Evolutionary conservation across 768 basidiomycete genomes (phyloP).

Genomic region (Tephrocybe sp.): DNA sequence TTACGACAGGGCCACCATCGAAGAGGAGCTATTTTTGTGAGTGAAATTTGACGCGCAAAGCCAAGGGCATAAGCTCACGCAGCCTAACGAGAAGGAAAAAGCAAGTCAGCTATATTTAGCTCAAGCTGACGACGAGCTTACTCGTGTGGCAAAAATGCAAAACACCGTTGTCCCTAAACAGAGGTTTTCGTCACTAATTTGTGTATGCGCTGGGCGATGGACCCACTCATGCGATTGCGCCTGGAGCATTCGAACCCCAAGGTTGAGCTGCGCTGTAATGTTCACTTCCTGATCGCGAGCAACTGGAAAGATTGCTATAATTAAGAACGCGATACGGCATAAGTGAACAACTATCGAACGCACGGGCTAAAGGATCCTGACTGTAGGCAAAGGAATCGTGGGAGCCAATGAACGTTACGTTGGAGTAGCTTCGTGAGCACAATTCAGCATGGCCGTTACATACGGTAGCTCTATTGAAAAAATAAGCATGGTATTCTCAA

Average conservation of each 20-base stretch:
- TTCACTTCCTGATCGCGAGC: constrained; percentile 35
- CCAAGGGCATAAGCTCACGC: constrained; percentile 22
- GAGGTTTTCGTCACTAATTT: not conserved
- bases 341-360: constrained; percentile 12
- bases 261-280: constrained; percentile 27
- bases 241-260: constrained; percentile 15
- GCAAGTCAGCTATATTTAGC: not conserved
- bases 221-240: constrained; percentile 27
- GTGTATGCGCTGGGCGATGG: not conserved
- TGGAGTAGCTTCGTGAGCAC: constrained; percentile 54
- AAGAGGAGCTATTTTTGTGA: constrained; percentile 36
- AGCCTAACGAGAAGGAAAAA: constrained; percentile 23
- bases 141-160: constrained; percentile 71
- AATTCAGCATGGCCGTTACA: constrained; percentile 70
- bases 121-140: constrained; percentile 15
- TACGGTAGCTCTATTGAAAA: constrained; percentile 32
- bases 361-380: constrained; percentile 41
- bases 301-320: constrained; percentile 24
- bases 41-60: too few species aligned
- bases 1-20: constrained; percentile 48
- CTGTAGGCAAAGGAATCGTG: constrained; percentile 59
- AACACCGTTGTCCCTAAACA: constrained; percentile 26
- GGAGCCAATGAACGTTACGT: constrained; percentile 45
- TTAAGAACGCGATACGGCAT: not conserved
- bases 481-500: too few species aligned